phyloP scores from a whole-genome alignment of 176 grass and related monocot species.

The Poa pratensis region DNA sequence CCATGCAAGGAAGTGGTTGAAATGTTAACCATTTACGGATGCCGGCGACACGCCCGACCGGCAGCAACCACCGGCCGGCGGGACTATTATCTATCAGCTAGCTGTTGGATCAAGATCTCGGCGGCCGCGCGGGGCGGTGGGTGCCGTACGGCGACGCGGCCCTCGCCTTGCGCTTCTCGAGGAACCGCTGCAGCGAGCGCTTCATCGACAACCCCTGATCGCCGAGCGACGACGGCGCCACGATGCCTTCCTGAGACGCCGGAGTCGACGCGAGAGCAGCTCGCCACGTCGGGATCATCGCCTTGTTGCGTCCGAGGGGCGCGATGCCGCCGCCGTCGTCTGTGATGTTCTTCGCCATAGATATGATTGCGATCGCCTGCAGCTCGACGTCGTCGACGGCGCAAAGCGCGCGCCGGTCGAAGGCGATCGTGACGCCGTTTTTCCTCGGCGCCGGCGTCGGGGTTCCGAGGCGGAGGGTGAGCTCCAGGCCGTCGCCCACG shows the following conservation, averaged over 20 bases:
- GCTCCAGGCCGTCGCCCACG: slow-evolving; percentile 16
- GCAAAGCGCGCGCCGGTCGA: slow-evolving; percentile 31
- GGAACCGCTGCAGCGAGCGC: slow-evolving; percentile 54
- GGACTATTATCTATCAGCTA: not conserved
- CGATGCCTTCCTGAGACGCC: not conserved
- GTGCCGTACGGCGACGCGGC: slow-evolving; percentile 3
- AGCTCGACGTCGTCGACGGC: slow-evolving; percentile 49
- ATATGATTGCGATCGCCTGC: slow-evolving; percentile 26
- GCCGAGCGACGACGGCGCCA: not conserved
- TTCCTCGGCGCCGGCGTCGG: slow-evolving; percentile 1
- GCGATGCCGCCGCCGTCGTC: not conserved
- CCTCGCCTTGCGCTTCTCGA: slow-evolving; percentile 55
- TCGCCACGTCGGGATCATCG: not conserved
- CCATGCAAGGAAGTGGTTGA: not conserved
- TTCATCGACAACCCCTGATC: slow-evolving; percentile 49
- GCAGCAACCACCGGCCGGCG: not conserved
- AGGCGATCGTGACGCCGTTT: slow-evolving; percentile 40
- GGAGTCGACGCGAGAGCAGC: not conserved
- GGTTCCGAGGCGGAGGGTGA: slow-evolving; percentile 24
- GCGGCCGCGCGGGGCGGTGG: not conserved
- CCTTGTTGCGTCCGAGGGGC: not conserved
- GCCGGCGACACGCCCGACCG: not conserved
- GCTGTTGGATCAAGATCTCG: slow-evolving; percentile 9
- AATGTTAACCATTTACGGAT: not conserved
- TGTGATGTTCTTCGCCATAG: slow-evolving; percentile 5